Evolutionary conservation across 2,329 filamentous ascomycete genomes (phyloP), one percentile per base, ranked within the genome.

Genomic region (Leptoxyphium fumago): DNA sequence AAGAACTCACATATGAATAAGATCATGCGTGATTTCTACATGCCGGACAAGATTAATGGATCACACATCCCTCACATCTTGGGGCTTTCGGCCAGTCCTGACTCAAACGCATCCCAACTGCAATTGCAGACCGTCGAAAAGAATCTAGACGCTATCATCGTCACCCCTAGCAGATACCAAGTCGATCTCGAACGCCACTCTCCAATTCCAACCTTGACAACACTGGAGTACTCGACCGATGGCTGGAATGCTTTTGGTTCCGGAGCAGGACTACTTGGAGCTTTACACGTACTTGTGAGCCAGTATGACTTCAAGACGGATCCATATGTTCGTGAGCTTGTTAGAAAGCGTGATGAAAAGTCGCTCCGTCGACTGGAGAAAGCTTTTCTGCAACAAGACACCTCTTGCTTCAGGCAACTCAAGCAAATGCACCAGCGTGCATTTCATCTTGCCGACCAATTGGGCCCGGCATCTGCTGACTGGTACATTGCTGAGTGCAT

Each of bases 61-160:
- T 47, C 59, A 0, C 34, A 48, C 0, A 60, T 76, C 1, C 87
- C 87, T 0, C 68, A 70, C 15, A 80, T 94, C 26, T 66, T 94
- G 5, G 87, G 86, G 0, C 67, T 94, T 18, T 88, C 82, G 6
- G 87, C 87, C 1, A 93, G 83, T 48, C 86, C 86, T 0, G 54
- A 52, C 51, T 41, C 11, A 17, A 10, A 1, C 11, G n/a, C 29
- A 5, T 6, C 13, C 9, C 29, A 15, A 32, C 17, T 42, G 14
- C 10, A 42, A 39, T 49, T 61, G 21, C 29, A 40, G 34, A 47
- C 10, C 39, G 26, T 94, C 6, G 86, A 94, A 57, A 50, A 59
- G 2, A 84, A 82, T 36, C 65, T 94, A 38, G 72, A 87, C 57
- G 75, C 84, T 1, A 67, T 75, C 29, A 83, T 80, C 50, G 74